Conservation (phyloP, 1,139 yeast genomes). For the Yamadazyma conglobata region DNA sequence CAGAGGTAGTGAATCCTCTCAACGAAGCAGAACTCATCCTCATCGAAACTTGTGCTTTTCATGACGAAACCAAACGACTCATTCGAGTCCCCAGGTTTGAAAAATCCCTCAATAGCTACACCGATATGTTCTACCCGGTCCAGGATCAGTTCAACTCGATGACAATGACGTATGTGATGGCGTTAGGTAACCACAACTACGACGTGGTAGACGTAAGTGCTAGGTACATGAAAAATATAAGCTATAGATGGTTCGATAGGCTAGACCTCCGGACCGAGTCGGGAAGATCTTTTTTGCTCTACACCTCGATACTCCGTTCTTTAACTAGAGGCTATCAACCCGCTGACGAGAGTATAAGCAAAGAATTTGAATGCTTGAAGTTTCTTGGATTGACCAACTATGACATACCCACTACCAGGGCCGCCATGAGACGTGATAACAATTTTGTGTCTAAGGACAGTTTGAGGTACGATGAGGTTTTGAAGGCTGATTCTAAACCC, state of each 20-base stretch:
- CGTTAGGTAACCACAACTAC: slow-evolving; percentile 17
- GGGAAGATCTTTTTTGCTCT: slow-evolving; percentile 27
- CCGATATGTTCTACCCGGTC: slow-evolving; percentile 23
- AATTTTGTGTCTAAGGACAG: slow-evolving; percentile 26
- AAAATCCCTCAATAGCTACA: slow-evolving; percentile 10
- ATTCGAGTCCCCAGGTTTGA: slow-evolving; percentile 13
- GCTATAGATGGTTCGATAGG: slow-evolving; percentile 30
- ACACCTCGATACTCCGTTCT: slow-evolving; percentile 22
- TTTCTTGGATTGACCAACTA: slow-evolving; percentile 24
- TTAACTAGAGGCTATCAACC: slow-evolving; percentile 17
- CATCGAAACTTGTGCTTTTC: slow-evolving; percentile 31
- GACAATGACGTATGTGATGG: slow-evolving; percentile 34
- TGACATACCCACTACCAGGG: slow-evolving; percentile 23
- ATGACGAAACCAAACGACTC: slow-evolving; percentile 28
- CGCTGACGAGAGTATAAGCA: slow-evolving; percentile 6
- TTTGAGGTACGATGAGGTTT: slow-evolving; percentile 31
- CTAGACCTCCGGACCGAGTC: slow-evolving; percentile 30
- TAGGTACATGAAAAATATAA: slow-evolving; percentile 32
- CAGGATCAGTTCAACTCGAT: slow-evolving; percentile 27
- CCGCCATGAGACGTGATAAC: slow-evolving; percentile 32
- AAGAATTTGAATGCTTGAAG: slow-evolving; percentile 24
- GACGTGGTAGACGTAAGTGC: slow-evolving; percentile 31
- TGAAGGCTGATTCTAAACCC: slow-evolving; percentile 13
- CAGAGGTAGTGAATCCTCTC: slow-evolving; percentile 35
- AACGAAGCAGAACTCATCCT: slow-evolving; percentile 25